Base-by-base conservation (phyloP, 2,329 filamentous ascomycete species). In the Cyphellophora europaea region DNA sequence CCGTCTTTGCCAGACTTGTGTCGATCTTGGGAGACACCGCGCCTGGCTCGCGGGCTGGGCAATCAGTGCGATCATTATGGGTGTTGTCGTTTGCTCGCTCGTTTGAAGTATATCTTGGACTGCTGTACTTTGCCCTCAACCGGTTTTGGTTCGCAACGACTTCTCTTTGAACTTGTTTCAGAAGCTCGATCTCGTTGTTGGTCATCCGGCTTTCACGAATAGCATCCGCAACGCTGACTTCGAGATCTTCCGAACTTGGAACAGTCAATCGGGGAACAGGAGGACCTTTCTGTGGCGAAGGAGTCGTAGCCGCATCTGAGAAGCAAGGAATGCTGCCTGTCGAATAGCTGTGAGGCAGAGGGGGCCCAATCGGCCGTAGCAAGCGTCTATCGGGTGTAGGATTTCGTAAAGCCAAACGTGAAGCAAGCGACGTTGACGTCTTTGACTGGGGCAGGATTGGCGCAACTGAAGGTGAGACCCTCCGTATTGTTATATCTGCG, bases 301-400 rank as follows among this genome's bases (percentile, higher is more conserved):
- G 39, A 11, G 43, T 40, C 21, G 32, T 16, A 4, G 6, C 30
- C 12, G 30, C 11, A 2, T 31, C 17, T 13, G 25, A 30, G 13
- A 46, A 46, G 35, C 44, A 45, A 19, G 44, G 36, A n/a, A 45
- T 41, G 17, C 35, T 45, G 25, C 40, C 40, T 11, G 43, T 21
- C 12, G 44, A 45, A 17, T 45, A 42, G 12, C 41, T 47, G 18
- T 37, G 35, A 10, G 40, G 43, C 11, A 47, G n/a, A 15, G 42
- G 44, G 18, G 44, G 44, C 3, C 32, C 37, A 11, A 47, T 30
- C n/a, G 44, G 44, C 19, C 41, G 35, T 10, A 47, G 34, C n/a
- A 47, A 28, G 11, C 36, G 43, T 35, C 40, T 37, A 21, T 36
- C 30, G 4, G 44, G 40, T n/a, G n/a, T n/a, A n/a, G n/a, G 5